These are phyloP conservation scores for Fabrea salina DNA, from an alignment of 169 alveolate genomes.

Conservation along the genomic window DNA sequence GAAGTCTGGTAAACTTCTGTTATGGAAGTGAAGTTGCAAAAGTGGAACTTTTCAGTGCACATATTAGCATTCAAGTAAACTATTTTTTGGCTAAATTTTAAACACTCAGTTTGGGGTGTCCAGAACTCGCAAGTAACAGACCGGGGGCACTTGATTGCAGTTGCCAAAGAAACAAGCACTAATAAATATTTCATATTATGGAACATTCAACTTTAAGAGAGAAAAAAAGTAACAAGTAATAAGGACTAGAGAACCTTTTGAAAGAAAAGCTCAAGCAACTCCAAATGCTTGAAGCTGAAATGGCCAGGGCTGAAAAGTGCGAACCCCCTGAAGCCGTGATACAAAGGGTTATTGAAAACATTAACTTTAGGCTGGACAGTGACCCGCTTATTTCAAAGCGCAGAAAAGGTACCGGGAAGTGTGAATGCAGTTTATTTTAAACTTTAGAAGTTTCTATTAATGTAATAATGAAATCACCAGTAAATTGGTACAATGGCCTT, in stretches of 20 bases:
- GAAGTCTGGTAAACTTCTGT: no score
- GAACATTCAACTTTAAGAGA: conserved; percentile 5
- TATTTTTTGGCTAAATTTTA: no score
- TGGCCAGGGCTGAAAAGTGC: neutral
- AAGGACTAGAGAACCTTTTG: neutral
- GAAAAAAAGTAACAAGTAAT: neutral
- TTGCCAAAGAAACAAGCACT: no score
- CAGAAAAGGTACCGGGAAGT: neutral
- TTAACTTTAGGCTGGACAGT: neutral
- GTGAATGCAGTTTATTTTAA: neutral
- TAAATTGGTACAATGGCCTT: no score
- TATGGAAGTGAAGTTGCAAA: no score
- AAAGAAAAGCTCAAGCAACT: neutral
- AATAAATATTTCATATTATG: no score
- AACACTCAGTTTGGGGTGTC: no score
- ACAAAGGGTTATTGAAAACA: neutral
- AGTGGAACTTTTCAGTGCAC: no score
- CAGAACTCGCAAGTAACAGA: no score
- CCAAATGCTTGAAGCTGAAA: neutral
- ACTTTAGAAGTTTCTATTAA: neutral
- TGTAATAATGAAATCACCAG: no score
- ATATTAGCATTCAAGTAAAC: no score
- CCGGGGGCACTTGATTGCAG: no score
- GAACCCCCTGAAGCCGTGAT: neutral
- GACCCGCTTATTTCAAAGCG: neutral